Evolutionary conservation across 2,329 filamentous ascomycete genomes (phyloP).

Genomic region (Colletotrichum gigasporum): DNA sequence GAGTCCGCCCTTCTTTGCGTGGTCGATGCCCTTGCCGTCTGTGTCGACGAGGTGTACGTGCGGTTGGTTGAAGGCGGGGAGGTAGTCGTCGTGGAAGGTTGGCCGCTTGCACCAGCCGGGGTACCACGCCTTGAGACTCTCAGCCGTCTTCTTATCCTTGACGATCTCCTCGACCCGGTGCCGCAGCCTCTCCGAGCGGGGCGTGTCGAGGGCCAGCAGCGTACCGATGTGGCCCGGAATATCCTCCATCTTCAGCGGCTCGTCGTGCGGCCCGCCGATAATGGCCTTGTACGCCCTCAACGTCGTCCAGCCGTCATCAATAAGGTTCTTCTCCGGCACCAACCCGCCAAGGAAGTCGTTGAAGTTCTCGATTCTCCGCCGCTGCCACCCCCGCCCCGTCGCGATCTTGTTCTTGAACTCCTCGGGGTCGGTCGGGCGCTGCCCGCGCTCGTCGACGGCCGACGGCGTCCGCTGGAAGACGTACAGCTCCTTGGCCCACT

Average conservation of each 20-base stretch:
- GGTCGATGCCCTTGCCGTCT: slow-evolving; percentile 59
- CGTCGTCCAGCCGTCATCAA: slow-evolving; percentile 59
- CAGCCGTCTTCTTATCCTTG: slow-evolving; percentile 59
- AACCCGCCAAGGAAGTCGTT: slow-evolving; percentile 43
- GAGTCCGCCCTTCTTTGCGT: slow-evolving; percentile 55
- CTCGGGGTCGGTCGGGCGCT: slow-evolving; percentile 50
- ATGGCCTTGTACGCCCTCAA: slow-evolving; percentile 50
- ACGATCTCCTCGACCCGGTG: slow-evolving; percentile 60
- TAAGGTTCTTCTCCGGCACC: slow-evolving; percentile 49
- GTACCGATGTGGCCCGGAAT: slow-evolving; percentile 44
- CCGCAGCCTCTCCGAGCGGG: slow-evolving; percentile 54
- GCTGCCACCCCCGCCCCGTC: slow-evolving; percentile 57
- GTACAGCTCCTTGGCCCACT: slow-evolving; percentile 58
- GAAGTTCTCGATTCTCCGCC: slow-evolving; percentile 55
- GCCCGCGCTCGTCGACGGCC: slow-evolving; percentile 47
- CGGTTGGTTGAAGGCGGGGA: slow-evolving; percentile 65
- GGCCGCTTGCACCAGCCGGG: slow-evolving; percentile 71
- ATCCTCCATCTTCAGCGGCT: slow-evolving; percentile 31
- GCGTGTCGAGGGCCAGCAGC: slow-evolving; percentile 52
- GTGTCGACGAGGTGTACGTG: slow-evolving; percentile 71
- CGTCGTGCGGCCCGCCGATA: slow-evolving; percentile 38
- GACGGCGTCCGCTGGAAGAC: slow-evolving; percentile 67
- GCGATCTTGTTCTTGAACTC: slow-evolving; percentile 49
- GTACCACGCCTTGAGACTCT: slow-evolving; percentile 67
- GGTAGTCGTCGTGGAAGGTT: slow-evolving; percentile 68